These are phyloP conservation scores for Claviceps sp. DNA, from an alignment of 2,329 filamentous ascomycete genomes.

Conservation along the genomic window DNA sequence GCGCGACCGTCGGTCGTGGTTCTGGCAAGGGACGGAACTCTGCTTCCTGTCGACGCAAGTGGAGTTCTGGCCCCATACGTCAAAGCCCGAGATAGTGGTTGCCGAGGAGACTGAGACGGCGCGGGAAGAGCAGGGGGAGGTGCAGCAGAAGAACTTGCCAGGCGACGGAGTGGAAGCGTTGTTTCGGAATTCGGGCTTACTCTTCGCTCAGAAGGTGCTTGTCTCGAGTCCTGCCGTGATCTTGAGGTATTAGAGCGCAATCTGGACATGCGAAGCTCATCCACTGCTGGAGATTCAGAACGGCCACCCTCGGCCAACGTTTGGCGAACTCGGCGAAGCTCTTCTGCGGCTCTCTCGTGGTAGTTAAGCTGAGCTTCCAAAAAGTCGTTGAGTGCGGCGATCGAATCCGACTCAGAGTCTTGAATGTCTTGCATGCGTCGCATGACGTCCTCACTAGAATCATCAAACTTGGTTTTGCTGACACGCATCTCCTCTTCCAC, in stretches of 20 bases:
- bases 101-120: conserved; percentile 13
- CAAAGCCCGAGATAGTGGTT: conserved; percentile 1
- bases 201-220: not conserved
- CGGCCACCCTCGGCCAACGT: conserved; percentile 25
- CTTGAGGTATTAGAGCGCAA: conserved; percentile 35
- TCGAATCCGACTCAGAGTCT: conserved; percentile 73
- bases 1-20: conserved; percentile 23
- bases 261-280: conserved; percentile 17
- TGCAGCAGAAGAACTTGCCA: conserved; percentile 17
- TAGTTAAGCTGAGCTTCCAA: conserved; percentile 82
- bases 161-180: conserved; percentile 31
- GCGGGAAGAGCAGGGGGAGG: conserved; percentile 21
- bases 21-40: conserved; percentile 29
- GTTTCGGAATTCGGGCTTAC: conserved; percentile 19
- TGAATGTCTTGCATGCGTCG: conserved; percentile 94
- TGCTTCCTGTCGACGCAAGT: conserved; percentile 9
- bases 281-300: conserved; percentile 4
- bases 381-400: conserved; percentile 67
- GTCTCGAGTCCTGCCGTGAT: conserved; percentile 23
- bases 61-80: conserved; percentile 4
- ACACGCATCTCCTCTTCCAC: conserved; percentile 83
- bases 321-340: conserved; percentile 46
- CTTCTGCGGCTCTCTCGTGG: conserved; percentile 80
- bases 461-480: conserved; percentile 92
- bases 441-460: conserved; percentile 81